Evolutionary conservation across 768 basidiomycete genomes (phyloP), one percentile per base, ranked within the genome.

Genomic region (Royoungia palumana): DNA sequence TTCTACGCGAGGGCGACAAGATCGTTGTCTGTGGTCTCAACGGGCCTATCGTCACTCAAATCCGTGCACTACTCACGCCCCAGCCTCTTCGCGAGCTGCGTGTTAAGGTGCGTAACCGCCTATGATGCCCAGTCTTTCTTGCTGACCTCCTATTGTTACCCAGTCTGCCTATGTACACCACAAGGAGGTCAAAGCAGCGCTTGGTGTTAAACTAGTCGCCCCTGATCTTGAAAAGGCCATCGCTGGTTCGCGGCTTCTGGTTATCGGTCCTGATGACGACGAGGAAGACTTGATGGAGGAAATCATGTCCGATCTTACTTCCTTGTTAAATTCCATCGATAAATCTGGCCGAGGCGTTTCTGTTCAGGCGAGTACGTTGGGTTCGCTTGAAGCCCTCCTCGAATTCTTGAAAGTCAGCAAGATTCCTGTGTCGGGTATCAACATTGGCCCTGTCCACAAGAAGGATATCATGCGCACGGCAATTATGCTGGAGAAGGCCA

Each of bases 201-300:
- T 96, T 42, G 95, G 96, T 64, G 87, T 99, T 65, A 99, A 99
- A 74, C 82, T 99, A 51, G 80, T 86, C 36, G 96, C 92, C 0
- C 87, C 95, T 1, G 95, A 96, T 63, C 80, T 99, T 17, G 96
- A 98, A 62, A 97, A 97, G 67, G 94, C 96, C 12, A 95, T 98
- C 53, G 95, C 95, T 51, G 96, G 96, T 60, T 97, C 95, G 35
- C 86, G 92, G 9, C 74, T 99, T 43, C 81, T 98, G 41, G 90
- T 98, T 25, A 80, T 87, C 41, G 90, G 94, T 16, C 92, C 93
- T 44, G 94, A 98, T 58, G 94, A 98, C 56, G 94, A 98, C 56
- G 95, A 97, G 63, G 95, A 96, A 41, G 93, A 93, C 34, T 72
- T 97, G 27, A 85, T 83, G 64, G 94, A 96, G 44, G 92, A 96